Conservation (phyloP, 2,329 filamentous ascomycete species). For the Neopestalotiopsis rosae region DNA sequence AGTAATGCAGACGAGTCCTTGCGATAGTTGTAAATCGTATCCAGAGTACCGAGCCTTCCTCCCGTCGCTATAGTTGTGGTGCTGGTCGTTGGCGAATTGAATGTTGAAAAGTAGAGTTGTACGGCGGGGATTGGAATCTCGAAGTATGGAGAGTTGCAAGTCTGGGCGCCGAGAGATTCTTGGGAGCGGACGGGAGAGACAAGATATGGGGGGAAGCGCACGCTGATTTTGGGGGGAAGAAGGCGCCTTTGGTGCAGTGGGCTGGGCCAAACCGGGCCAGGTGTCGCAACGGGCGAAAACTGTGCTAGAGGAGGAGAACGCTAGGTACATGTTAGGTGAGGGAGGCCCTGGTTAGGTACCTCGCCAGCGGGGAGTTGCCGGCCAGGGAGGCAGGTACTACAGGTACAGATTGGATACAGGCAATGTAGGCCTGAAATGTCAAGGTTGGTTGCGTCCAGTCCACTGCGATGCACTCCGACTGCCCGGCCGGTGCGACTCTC, state of each 20-base stretch:
- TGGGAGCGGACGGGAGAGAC: slow-evolving; percentile 12
- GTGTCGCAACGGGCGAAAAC: slow-evolving; percentile 9
- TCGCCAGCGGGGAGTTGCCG: background rate
- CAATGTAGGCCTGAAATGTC: too few species aligned
- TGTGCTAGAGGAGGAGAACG: background rate
- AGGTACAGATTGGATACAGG: too few species aligned
- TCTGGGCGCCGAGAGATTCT: slow-evolving; percentile 22
- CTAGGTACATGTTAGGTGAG: background rate
- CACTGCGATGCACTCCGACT: background rate
- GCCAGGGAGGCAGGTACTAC: background rate
- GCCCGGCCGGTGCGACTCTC: background rate
- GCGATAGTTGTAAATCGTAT: background rate
- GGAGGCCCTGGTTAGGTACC: background rate
- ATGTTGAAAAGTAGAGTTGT: background rate
- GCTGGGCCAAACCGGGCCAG: background rate
- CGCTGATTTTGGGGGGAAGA: background rate
- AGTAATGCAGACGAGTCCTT: background rate
- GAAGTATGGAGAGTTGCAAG: slow-evolving; percentile 17
- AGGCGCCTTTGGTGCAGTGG: background rate
- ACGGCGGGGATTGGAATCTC: slow-evolving; percentile 10
- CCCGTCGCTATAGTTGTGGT: background rate
- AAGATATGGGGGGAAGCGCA: slow-evolving; percentile 3
- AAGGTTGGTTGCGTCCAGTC: background rate
- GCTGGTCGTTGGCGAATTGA: background rate
- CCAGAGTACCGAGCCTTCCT: background rate